These are phyloP conservation scores for Verticillium dahliae DNA, from an alignment of 2,329 filamentous ascomycete species.

Conservation along the genomic window DNA sequence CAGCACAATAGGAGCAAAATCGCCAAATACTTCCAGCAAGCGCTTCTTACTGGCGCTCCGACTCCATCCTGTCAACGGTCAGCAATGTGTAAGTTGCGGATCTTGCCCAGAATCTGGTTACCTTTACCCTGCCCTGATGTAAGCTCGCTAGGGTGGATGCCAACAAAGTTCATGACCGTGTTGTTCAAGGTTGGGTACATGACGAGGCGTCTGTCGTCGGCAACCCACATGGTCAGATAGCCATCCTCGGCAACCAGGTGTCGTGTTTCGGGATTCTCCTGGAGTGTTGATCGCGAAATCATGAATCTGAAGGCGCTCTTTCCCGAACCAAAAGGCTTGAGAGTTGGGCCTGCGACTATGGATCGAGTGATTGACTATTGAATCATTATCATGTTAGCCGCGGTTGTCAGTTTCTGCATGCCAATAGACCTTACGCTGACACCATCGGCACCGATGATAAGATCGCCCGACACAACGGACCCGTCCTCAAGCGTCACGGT, in stretches of 20 bases:
- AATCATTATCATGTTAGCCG: background rate
- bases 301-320: slow-evolving; percentile 52
- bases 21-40: slow-evolving; percentile 29
- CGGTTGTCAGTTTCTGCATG: background rate
- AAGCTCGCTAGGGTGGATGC: slow-evolving; percentile 36
- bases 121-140: background rate
- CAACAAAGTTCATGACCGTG: slow-evolving; percentile 39
- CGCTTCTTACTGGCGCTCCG: slow-evolving; percentile 25
- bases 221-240: slow-evolving; percentile 31
- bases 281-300: slow-evolving; percentile 24
- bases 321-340: slow-evolving; percentile 34
- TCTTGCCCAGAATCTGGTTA: background rate
- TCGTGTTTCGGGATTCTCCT: slow-evolving; percentile 25
- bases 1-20: slow-evolving; percentile 33
- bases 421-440: slow-evolving; percentile 29
- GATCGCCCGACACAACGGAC: slow-evolving; percentile 33
- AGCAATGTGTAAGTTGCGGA: background rate
- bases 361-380: slow-evolving; percentile 16
- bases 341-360: slow-evolving; percentile 12
- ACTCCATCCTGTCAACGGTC: slow-evolving; percentile 27
- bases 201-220: slow-evolving; percentile 33
- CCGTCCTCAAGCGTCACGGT: slow-evolving; percentile 39
- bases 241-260: slow-evolving; percentile 20
- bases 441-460: slow-evolving; percentile 49
- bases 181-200: slow-evolving; percentile 41